Conservation (phyloP, 2,329 filamentous ascomycete genomes). For the Lomentospora prolificans region DNA sequence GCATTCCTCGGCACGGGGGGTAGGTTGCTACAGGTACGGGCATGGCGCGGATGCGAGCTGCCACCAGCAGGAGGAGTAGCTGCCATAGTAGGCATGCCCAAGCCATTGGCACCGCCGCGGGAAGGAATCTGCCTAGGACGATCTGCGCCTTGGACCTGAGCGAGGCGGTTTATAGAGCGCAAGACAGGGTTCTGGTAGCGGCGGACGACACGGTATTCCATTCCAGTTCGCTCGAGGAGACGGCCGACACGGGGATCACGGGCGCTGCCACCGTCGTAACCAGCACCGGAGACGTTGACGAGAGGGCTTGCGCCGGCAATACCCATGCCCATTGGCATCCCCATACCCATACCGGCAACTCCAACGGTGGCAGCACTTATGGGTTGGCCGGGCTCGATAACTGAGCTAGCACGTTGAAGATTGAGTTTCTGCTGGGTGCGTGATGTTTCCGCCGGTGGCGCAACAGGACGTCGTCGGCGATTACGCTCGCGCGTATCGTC, state of each 20-base stretch:
- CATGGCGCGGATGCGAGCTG: background rate
- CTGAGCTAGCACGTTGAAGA: slow-evolving; percentile 62
- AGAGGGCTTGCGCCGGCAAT: slow-evolving; percentile 28
- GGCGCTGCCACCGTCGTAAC: slow-evolving; percentile 40
- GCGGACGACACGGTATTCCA: slow-evolving; percentile 66
- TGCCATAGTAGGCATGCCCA: background rate
- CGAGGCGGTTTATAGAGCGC: slow-evolving; percentile 42
- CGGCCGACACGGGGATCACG: slow-evolving; percentile 54
- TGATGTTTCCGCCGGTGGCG: slow-evolving; percentile 43
- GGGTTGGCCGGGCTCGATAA: slow-evolving; percentile 52
- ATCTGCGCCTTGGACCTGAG: slow-evolving; percentile 9
- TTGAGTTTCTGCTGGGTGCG: slow-evolving; percentile 69
- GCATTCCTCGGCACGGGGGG: background rate
- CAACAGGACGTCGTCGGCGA: slow-evolving; percentile 24
- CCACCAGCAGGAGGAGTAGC: background rate
- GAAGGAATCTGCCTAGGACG: background rate
- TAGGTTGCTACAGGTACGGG: slow-evolving; percentile 14
- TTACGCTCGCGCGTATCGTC: slow-evolving; percentile 22
- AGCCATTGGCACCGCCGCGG: slow-evolving; percentile 7
- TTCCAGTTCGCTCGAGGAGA: slow-evolving; percentile 58
- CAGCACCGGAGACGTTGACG: slow-evolving; percentile 41
- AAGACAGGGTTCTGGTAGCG: slow-evolving; percentile 62
- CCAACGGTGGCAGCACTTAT: slow-evolving; percentile 13
- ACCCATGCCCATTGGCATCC: slow-evolving; percentile 16
- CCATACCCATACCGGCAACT: background rate